Evolutionary conservation across 768 basidiomycete species (phyloP), one percentile per base, ranked within the genome.

Genomic region (Lentinus tigrinus): DNA sequence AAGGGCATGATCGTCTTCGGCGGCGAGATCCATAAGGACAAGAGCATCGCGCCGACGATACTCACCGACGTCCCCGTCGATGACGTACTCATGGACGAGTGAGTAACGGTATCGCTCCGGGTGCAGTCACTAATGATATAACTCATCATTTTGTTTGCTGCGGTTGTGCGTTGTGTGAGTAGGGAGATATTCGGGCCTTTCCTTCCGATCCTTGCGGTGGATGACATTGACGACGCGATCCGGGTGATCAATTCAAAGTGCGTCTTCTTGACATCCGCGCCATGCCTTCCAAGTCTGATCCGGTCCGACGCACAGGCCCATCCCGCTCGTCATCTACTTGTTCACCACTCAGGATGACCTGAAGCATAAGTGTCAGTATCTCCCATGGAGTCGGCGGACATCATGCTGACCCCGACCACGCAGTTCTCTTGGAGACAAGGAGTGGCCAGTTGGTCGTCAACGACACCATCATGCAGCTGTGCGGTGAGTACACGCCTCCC

Each of bases 111-210:
- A 27, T 24, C 37, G 31, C 19, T 17, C 8, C 17, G 6, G 4
- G 43, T 27, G 40, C 6, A 10, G 14, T n/a, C 4, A 26, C 8
- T 27, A 37, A 40, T 36, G n/a, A n/a, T n/a, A n/a, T n/a, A 2
- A 19, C 54, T 52, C 23, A 47, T 27, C 40, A 8, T 42, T 19
- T 49, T 44, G 11, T 42, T 19, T 49, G 5, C 11, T 21, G 49
- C 28, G 9, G 54, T 47, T 47, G 44, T 48, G 46, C 3, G 9
- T 7, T 27, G 24, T 47, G 26, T 40, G 27, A 3, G 4, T 61
- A 89, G 88, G 59, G 90, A 91, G 67, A 68, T 90, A 3, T 92
- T 92, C 62, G 90, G 88, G 0, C 89, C 90, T 0, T 68, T 91
- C 23, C 65, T 91, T 7, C 83, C 89, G 0, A 75, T 92, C 44